These are phyloP conservation scores for Lizonia empirigonia DNA, from an alignment of 2,329 filamentous ascomycete genomes.

Conservation along the genomic window DNA sequence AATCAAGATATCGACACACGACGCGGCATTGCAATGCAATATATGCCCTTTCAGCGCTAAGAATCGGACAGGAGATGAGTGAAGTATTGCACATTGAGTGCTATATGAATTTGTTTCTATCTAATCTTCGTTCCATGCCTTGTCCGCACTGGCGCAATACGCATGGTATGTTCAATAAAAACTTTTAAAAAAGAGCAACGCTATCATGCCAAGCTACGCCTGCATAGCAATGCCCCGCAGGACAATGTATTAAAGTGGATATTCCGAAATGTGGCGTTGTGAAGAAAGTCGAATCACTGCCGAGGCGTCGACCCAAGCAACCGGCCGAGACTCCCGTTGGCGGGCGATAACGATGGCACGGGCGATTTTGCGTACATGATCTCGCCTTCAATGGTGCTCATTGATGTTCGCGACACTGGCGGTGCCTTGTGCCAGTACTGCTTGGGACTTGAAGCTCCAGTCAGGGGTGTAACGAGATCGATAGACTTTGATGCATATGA, in stretches of 20 bases:
- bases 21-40: too few species aligned
- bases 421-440: conserved; percentile 43
- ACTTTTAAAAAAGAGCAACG: conserved; percentile 15
- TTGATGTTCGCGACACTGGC: conserved; percentile 41
- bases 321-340: conserved; percentile 47
- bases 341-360: conserved; percentile 39
- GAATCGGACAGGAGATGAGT: too few species aligned
- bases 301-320: conserved; percentile 40
- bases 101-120: conserved; percentile 6
- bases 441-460: conserved; percentile 42
- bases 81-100: background rate
- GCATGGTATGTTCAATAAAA: conserved; percentile 12
- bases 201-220: conserved; percentile 18
- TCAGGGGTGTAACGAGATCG: conserved; percentile 53
- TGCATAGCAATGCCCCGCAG: conserved; percentile 16
- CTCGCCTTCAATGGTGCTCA: conserved; percentile 45
- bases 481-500: conserved; percentile 51
- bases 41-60: too few species aligned
- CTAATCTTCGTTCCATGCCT: conserved; percentile 9
- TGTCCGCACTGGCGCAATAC: conserved; percentile 19
- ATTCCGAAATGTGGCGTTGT: background rate
- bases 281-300: conserved; percentile 2
- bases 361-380: conserved; percentile 46
- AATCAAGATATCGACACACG: too few species aligned
- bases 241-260: conserved; percentile 8